Conservation (phyloP, 345 rosid species). For the Noccaea caerulescens region DNA sequence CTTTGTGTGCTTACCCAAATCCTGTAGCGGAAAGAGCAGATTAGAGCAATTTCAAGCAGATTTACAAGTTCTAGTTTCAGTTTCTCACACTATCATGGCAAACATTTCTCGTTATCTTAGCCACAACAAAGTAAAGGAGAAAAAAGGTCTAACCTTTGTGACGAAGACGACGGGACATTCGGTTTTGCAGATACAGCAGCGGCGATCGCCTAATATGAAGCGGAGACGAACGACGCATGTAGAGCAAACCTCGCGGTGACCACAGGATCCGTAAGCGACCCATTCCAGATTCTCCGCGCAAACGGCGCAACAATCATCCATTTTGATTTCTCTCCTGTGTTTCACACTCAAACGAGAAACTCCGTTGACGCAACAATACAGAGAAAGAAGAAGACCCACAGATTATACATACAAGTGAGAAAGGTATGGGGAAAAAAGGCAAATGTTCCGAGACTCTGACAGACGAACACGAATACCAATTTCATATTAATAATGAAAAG, state of each 20-base stretch:
- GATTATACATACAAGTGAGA: not conserved
- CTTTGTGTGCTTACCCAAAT: slow-evolving; percentile 75
- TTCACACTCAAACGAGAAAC: slow-evolving; percentile 2
- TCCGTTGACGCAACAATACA: slow-evolving; percentile 3
- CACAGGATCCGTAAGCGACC: slow-evolving; percentile 92
- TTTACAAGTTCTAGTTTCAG: slow-evolving; percentile 2
- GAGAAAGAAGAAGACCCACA: slow-evolving; percentile 1
- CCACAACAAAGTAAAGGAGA: not conserved
- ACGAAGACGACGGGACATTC: slow-evolving; percentile 60
- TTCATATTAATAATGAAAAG: no score
- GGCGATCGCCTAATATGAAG: slow-evolving; percentile 78
- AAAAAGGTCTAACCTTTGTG: slow-evolving; percentile 67
- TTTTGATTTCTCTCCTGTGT: slow-evolving; percentile 27
- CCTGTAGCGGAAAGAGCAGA: slow-evolving; percentile 44
- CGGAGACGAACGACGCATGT: slow-evolving; percentile 94
- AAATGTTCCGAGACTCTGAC: not conserved
- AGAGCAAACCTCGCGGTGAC: slow-evolving; percentile 87
- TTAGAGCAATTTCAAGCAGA: not conserved
- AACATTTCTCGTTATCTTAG: not conserved
- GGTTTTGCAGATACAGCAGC: slow-evolving; percentile 91
- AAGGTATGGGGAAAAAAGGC: not conserved
- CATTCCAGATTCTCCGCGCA: slow-evolving; percentile 90
- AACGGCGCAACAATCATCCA: slow-evolving; percentile 94
- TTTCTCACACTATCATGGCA: not conserved
- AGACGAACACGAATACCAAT: no score